Evolutionary conservation across 1,284 basidiomycete species (phyloP).

Genomic region (Tilletia setariae): DNA sequence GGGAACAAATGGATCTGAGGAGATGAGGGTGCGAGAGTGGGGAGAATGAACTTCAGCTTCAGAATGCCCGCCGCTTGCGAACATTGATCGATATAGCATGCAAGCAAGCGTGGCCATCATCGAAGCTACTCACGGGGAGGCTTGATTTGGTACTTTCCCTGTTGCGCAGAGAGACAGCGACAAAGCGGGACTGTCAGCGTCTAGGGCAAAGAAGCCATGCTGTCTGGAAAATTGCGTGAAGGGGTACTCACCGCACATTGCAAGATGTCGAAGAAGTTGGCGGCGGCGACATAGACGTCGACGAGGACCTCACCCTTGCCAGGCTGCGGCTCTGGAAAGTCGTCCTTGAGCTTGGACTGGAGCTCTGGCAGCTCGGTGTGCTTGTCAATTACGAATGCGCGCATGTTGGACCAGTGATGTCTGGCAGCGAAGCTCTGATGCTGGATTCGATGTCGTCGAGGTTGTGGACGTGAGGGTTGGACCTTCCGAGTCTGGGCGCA

Average conservation of each 20-base stretch:
- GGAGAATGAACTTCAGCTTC: neutral
- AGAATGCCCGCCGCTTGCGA: neutral
- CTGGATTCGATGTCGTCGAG: neutral
- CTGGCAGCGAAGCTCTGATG: neutral
- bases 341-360: conserved; percentile 30
- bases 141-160: conserved; percentile 47
- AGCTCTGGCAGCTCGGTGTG: conserved; percentile 40
- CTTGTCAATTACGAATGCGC: conserved; percentile 43
- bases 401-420: conserved; percentile 22
- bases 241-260: conserved; percentile 20
- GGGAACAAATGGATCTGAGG: conserved; percentile 39
- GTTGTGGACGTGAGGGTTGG: neutral
- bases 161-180: conserved; percentile 15
- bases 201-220: no score
- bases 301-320: conserved; percentile 39
- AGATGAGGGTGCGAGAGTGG: neutral
- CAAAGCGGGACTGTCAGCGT: neutral
- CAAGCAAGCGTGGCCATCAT: no score
- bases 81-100: neutral
- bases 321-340: conserved; percentile 33
- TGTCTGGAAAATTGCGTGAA: neutral
- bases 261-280: conserved; percentile 49
- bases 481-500: neutral
- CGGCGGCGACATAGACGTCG: conserved; percentile 57
- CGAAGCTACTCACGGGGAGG: conserved; percentile 25